Evolutionary conservation across 2,329 filamentous ascomycete species (phyloP).

Genomic region (Exophiala calicioides): DNA sequence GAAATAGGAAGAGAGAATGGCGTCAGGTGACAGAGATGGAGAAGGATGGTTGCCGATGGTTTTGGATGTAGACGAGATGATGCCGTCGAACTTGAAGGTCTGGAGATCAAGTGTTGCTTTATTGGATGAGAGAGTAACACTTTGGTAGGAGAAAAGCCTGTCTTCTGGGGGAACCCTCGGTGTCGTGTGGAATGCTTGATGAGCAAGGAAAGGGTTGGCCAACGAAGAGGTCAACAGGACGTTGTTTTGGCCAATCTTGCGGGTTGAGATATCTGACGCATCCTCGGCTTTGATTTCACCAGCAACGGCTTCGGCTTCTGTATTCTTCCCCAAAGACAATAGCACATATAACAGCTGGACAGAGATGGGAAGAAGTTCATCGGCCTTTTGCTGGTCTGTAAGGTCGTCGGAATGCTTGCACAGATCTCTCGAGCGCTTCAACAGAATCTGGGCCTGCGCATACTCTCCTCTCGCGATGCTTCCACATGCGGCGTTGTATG

Average conservation of each 20-base stretch:
- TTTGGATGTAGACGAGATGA: constrained; percentile 53
- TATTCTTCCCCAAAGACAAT: constrained; percentile 54
- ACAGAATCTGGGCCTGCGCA: constrained; percentile 57
- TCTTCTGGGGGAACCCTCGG: constrained; percentile 54
- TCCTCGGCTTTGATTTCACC: constrained; percentile 53
- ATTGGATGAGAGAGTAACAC: constrained; percentile 56
- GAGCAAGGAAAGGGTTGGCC: constrained; percentile 59
- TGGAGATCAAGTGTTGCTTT: constrained; percentile 59
- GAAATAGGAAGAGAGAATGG: constrained; percentile 61
- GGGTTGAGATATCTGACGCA: constrained; percentile 60
- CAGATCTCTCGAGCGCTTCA: constrained; percentile 62
- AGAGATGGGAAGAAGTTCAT: constrained; percentile 61
- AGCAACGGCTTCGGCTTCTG: constrained; percentile 57
- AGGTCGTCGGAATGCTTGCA: constrained; percentile 62
- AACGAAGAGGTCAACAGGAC: constrained; percentile 50
- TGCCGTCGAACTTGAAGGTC: constrained; percentile 60
- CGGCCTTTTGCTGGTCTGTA: constrained; percentile 59
- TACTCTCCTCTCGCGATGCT: constrained; percentile 63
- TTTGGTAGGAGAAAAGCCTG: constrained; percentile 60
- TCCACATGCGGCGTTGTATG: constrained; percentile 65
- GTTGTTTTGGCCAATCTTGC: constrained; percentile 63
- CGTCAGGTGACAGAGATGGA: constrained; percentile 52
- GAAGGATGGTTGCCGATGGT: constrained; percentile 50
- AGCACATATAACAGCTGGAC: constrained; percentile 64
- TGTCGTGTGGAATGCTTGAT: constrained; percentile 57